A percentile compares a stretch with the other conserved stretches of the same genome.
phyloP scores from a whole-genome alignment of 768 basidiomycete species.

The Chalciporus chontae region DNA sequence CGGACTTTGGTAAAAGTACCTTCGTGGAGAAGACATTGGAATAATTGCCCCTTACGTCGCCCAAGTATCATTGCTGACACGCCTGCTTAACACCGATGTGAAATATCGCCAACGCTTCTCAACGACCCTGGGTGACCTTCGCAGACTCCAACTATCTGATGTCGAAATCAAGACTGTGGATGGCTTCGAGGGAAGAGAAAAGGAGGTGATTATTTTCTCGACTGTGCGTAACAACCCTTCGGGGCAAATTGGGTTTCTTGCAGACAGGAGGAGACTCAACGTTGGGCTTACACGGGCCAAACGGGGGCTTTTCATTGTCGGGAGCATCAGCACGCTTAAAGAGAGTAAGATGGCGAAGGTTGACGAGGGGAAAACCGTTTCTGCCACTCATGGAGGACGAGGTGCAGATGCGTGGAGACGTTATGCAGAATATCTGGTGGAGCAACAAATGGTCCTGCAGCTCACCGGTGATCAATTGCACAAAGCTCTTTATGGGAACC shows the following conservation, averaged over 20 bases:
- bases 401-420: conserved; percentile 58
- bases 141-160: conserved; percentile 58
- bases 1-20: conserved; percentile 36
- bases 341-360: conserved; percentile 38
- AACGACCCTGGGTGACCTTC: conserved; percentile 57
- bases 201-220: conserved; percentile 88
- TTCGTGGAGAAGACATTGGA: conserved; percentile 77
- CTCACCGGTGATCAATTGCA: conserved; percentile 43
- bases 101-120: conserved; percentile 53
- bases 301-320: conserved; percentile 79
- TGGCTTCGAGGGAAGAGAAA: conserved; percentile 92
- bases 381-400: conserved; percentile 30
- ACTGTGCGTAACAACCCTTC: conserved; percentile 79
- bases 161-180: conserved; percentile 93
- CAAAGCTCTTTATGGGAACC: conserved; percentile 28
- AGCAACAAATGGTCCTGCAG: conserved; percentile 49
- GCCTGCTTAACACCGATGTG: conserved; percentile 55
- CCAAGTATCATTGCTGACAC: conserved; percentile 74
- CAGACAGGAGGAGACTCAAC: conserved; percentile 81
- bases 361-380: conserved; percentile 8
- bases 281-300: conserved; percentile 89
- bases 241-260: conserved; percentile 85
- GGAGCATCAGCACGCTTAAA: conserved; percentile 63
- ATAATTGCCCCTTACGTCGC: conserved; percentile 91
- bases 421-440: conserved; percentile 54